Evolutionary conservation across 1,139 yeast species (phyloP), one percentile per base, ranked within the genome.

Genomic region (Suhomyces choctaworum): DNA sequence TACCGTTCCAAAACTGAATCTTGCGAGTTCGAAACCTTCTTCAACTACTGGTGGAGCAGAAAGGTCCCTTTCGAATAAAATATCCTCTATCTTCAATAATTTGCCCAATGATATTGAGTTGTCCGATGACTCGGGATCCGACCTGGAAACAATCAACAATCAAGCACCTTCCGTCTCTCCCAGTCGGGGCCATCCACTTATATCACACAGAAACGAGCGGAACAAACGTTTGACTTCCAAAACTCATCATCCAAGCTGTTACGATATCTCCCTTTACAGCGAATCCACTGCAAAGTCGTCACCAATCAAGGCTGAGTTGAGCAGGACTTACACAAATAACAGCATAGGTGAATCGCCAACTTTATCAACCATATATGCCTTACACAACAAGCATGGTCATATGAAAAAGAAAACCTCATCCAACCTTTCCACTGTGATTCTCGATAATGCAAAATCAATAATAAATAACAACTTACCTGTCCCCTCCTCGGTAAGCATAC

Each of bases 31-130:
- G 20, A 25, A 31, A 25, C 13, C 16, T 13, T 9, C 28, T 14
- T 9, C 27, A 4, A 32, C 28, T 4, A 13, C 40, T 8, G 27
- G 36, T 4, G 11, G 31, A 2, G 27, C 32, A 16, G 46, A 36
- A 16, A 29, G 34, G 5, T 31, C 58, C 12, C 44, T 56, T 7
- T 58, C 47, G 40, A 52, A 48, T 37, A 43, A 51, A 16, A 66
- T 66, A 9, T 57, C 73, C 1, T 60, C 73, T 6, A 64, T 70
- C 3, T 71, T 71, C 48, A 71, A 64, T 39, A 71, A 71, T 32
- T 50, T 71, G 10, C 77, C 77, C 8, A 71, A 71, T 45, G 77
- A 71, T 50, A 69, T 71, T 35, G 76, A 70, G 41, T 48, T 71
- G 7, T 68, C 75, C 0, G 77, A 71, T 38, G 76, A 70, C 46